Evolutionary conservation across 768 basidiomycete genomes (phyloP).

Genomic region (Hydnomerulius pinastri): DNA sequence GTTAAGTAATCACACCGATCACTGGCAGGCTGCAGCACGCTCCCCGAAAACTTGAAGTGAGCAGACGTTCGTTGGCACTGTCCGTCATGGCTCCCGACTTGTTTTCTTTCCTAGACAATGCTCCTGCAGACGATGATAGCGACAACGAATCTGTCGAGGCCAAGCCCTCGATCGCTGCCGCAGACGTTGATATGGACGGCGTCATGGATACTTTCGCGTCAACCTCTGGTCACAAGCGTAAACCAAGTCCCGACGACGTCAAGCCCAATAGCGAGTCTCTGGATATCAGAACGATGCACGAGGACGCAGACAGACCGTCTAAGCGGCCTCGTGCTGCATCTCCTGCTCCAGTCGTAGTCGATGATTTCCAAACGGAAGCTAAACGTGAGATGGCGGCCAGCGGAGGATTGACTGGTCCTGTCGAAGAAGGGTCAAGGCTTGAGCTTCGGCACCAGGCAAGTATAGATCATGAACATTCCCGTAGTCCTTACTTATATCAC

Average conservation of each 20-base stretch:
- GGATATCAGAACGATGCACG: constrained; percentile 12
- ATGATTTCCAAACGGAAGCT: constrained; percentile 94
- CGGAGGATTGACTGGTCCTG: constrained; percentile 79
- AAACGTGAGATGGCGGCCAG: constrained; percentile 89
- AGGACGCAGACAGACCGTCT: constrained; percentile 34
- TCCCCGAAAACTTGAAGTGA: neutral
- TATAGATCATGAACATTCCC: too few species aligned
- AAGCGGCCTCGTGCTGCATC: constrained; percentile 66
- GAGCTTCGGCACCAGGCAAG: constrained; percentile 78
- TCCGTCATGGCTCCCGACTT: constrained; percentile 29
- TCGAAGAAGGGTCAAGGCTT: constrained; percentile 65
- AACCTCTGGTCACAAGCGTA: constrained; percentile 24
- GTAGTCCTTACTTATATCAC: constrained; percentile 4
- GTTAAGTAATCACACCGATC: constrained; percentile 9
- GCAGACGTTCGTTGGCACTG: neutral
- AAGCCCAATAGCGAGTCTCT: constrained; percentile 3
- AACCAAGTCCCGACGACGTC: constrained; percentile 13
- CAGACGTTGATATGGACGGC: neutral
- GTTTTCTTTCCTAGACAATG: constrained; percentile 31
- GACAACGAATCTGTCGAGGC: constrained; percentile 21
- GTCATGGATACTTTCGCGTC: neutral
- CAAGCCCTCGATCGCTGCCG: neutral
- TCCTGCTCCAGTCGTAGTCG: constrained; percentile 77
- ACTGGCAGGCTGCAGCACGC: too few species aligned
- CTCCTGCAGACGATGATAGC: constrained; percentile 25